Conservation (phyloP, 2,329 filamentous ascomycete species). For the Didymosphaeria variabile region DNA sequence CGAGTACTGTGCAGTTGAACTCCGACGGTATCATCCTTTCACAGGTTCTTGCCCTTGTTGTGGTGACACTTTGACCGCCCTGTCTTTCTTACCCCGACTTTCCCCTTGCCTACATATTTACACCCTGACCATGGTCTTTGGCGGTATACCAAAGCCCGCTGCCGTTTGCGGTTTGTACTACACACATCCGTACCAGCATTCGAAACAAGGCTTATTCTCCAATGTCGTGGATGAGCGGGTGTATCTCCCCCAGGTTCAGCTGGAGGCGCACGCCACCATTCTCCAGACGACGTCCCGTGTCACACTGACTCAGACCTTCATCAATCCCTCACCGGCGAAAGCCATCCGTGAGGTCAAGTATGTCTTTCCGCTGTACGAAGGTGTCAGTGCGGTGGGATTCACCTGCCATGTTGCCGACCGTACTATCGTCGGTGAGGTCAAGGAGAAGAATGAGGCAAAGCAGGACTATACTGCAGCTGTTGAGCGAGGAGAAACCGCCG, state of each 20-base stretch:
- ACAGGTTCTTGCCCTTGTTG: not conserved
- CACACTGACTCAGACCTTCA: slow-evolving; percentile 67
- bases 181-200: slow-evolving; percentile 14
- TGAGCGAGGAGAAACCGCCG: slow-evolving; percentile 67
- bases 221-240: slow-evolving; percentile 19
- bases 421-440: slow-evolving; percentile 70
- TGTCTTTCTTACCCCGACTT: not conserved
- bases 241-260: slow-evolving; percentile 66
- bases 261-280: slow-evolving; percentile 69
- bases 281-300: slow-evolving; percentile 63
- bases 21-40: not conserved
- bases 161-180: slow-evolving; percentile 44
- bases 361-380: slow-evolving; percentile 76
- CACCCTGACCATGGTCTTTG: slow-evolving; percentile 8
- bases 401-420: slow-evolving; percentile 69
- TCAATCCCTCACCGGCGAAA: slow-evolving; percentile 61
- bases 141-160: not conserved
- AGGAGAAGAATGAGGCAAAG: slow-evolving; percentile 70
- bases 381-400: slow-evolving; percentile 74
- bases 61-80: not conserved
- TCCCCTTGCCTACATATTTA: not conserved
- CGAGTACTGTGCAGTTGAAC: not conserved
- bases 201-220: not conserved
- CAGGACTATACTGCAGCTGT: slow-evolving; percentile 68
- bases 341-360: slow-evolving; percentile 68